Conservation (phyloP, 2,329 filamentous ascomycete species). For the Colletotrichum sidae region DNA sequence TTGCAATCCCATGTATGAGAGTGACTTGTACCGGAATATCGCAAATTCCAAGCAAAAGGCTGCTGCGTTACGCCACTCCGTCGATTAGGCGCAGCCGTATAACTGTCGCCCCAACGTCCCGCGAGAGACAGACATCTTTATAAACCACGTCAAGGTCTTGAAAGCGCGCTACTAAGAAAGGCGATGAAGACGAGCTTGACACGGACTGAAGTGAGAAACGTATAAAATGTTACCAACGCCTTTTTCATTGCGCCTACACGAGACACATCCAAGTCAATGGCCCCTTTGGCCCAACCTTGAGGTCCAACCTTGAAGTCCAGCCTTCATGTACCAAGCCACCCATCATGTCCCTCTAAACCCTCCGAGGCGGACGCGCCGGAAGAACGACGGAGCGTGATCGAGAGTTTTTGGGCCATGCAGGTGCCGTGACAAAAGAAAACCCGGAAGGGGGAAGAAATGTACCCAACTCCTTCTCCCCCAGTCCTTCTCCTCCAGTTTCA, state of each 20-base stretch:
- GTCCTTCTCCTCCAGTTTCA: constrained; percentile 11
- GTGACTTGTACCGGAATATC: not conserved
- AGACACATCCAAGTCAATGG: not conserved
- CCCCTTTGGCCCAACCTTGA: constrained; percentile 4
- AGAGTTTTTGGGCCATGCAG: constrained; percentile 9
- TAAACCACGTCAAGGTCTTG: not conserved
- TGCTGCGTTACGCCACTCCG: too few species aligned
- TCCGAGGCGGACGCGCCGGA: not conserved
- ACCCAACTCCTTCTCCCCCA: constrained; percentile 17
- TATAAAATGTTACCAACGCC: not conserved
- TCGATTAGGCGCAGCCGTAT: too few species aligned
- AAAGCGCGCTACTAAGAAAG: not conserved
- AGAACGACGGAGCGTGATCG: constrained; percentile 5
- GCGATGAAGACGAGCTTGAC: not conserved
- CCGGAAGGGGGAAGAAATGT: constrained; percentile 11
- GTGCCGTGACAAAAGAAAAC: constrained; percentile 4
- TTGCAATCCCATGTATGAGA: not conserved
- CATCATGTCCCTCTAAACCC: not conserved
- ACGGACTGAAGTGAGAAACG: not conserved
- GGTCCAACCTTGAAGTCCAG: constrained; percentile 6
- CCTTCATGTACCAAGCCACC: not conserved
- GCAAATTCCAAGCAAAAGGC: not conserved
- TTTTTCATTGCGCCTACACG: not conserved
- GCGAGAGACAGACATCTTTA: too few species aligned
- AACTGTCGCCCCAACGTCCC: too few species aligned